phyloP scores from a whole-genome alignment of 129 eudicot genomes.

The Flaveria linearis region DNA sequence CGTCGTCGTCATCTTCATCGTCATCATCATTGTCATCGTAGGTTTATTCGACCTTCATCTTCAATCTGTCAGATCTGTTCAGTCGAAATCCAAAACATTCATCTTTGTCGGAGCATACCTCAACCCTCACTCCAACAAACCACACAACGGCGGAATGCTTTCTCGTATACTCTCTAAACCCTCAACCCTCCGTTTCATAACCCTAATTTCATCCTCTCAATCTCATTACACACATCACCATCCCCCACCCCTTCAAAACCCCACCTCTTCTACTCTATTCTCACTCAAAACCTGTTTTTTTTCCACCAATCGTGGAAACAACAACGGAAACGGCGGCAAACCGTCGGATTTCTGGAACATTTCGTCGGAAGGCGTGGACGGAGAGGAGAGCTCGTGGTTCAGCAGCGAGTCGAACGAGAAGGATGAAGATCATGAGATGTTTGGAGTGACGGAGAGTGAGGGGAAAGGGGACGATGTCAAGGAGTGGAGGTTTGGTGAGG shows the following conservation, averaged over 20 bases:
- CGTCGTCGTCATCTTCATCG: too few relatives aligned
- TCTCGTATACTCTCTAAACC: conserved; percentile 62
- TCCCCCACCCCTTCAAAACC: conserved; percentile 31
- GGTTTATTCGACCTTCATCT: too few relatives aligned
- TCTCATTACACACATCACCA: conserved; percentile 35
- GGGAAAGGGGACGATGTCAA: conserved; percentile 32
- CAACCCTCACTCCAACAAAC: background rate
- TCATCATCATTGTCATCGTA: too few relatives aligned
- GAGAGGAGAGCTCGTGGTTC: conserved; percentile 30
- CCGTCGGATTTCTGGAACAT: conserved; percentile 53
- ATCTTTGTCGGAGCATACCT: background rate
- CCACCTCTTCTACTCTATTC: conserved; percentile 23
- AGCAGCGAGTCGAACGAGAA: conserved; percentile 13
- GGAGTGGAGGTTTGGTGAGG: conserved; percentile 51
- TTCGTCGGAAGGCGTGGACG: conserved; percentile 39
- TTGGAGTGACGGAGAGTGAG: conserved; percentile 33
- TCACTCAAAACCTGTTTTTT: conserved; percentile 38
- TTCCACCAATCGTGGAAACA: conserved; percentile 40
- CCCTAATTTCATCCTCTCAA: conserved; percentile 52
- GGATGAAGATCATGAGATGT: conserved; percentile 34
- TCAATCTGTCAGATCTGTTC: too few relatives aligned
- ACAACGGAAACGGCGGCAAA: conserved; percentile 5
- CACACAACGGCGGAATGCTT: conserved; percentile 45
- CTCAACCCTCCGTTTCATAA: conserved; percentile 47
- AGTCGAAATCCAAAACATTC: background rate